phyloP scores from a whole-genome alignment of 2,329 filamentous ascomycete species.

The Epichloe sylvatica region DNA sequence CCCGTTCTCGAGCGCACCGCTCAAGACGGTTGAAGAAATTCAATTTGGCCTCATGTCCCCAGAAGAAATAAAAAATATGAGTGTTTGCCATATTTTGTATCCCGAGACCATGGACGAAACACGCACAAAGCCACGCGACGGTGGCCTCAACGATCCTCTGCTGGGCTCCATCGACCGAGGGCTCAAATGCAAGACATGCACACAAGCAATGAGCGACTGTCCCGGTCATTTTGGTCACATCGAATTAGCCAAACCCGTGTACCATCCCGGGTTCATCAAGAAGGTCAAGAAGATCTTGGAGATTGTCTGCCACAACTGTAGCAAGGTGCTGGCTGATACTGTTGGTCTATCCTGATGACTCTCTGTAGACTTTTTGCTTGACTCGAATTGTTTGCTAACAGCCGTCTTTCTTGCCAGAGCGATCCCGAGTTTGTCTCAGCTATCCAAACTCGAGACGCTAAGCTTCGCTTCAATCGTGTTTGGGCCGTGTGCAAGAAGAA shows the following conservation, averaged over 20 bases:
- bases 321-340: conserved; percentile 92
- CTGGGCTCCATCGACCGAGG: conserved; percentile 93
- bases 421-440: conserved; percentile 74
- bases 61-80: conserved; percentile 99
- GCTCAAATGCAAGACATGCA: conserved; percentile 91
- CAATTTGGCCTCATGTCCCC: conserved; percentile 96
- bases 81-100: conserved; percentile 88
- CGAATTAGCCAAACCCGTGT: conserved; percentile 91
- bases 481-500: conserved; percentile 89
- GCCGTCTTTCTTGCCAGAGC: conserved; percentile 42
- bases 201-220: conserved; percentile 89
- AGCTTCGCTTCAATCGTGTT: conserved; percentile 82
- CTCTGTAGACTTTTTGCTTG: conserved; percentile 36
- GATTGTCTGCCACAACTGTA: conserved; percentile 97
- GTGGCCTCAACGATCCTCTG: conserved; percentile 87
- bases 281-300: conserved; percentile 99
- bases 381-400: conserved; percentile 46
- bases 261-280: conserved; percentile 88
- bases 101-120: conserved; percentile 99
- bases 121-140: conserved; percentile 76
- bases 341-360: conserved; percentile 57
- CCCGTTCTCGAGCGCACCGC: conserved; percentile 80
- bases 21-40: conserved; percentile 97
- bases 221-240: conserved; percentile 98
- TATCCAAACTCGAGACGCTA: conserved; percentile 75